These are phyloP conservation scores for Pichia phayaonensis DNA, from an alignment of 805 yeast species.

Conservation along the genomic window DNA sequence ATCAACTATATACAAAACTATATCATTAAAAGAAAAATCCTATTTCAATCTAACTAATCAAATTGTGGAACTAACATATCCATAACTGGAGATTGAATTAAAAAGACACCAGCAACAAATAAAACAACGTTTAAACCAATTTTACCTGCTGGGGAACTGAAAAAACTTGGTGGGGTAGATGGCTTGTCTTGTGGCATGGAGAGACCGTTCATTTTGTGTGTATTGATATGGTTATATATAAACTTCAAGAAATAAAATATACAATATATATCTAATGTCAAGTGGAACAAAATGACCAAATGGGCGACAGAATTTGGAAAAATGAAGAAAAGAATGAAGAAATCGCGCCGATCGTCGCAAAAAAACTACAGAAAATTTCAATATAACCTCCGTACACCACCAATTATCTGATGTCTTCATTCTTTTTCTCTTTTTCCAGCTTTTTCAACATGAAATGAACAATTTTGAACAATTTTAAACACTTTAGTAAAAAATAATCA, in stretches of 20 bases:
- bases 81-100: constrained; percentile 73
- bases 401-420: neutral
- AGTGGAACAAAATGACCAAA: neutral
- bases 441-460: neutral
- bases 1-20: neutral
- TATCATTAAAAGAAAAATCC: neutral
- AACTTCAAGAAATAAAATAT: neutral
- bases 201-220: neutral
- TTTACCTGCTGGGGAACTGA: constrained; percentile 58
- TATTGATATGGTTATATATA: neutral
- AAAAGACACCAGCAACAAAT: constrained; percentile 66
- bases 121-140: constrained; percentile 54
- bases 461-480: neutral
- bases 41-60: constrained; percentile 13
- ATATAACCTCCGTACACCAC: neutral
- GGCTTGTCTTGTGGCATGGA: constrained; percentile 15
- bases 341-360: neutral
- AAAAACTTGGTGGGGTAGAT: constrained; percentile 40
- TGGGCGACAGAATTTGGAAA: neutral
- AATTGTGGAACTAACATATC: constrained; percentile 73
- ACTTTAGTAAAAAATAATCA: neutral
- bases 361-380: too few species aligned
- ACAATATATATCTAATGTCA: too few species aligned
- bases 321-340: neutral
- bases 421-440: neutral